Evolutionary conservation across 768 basidiomycete species (phyloP), one percentile per base, ranked within the genome.

Genomic region (Kwoniella newhampshirensis): DNA sequence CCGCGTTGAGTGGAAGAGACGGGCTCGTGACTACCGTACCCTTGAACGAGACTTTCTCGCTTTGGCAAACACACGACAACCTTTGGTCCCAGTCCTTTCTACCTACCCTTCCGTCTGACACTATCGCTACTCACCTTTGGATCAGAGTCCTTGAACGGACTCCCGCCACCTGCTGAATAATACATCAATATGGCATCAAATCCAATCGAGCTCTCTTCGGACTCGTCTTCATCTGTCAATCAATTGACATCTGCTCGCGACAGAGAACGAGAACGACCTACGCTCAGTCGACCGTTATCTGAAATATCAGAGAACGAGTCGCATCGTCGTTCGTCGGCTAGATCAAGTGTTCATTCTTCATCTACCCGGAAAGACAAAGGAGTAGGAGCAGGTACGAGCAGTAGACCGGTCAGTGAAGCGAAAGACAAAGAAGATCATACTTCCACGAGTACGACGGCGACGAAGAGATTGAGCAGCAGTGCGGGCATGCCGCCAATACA

Each of bases 241-340:
- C n/a, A n/a, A n/a, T 23, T 20, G 15, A 46, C 45, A 23, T 12
- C 11, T 13, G 18, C n/a, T 21, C 45, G 15, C 26, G 11, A 12
- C 21, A 46, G 15, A 32, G 7, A 32, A 13, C 6, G 50, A 39
- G 12, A 37, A n/a, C 40, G 58, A 47, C 44, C 57, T 23, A 43
- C 43, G 37, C 27, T 44, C 49, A 54, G 51, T 40, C 57, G 69
- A 37, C 69, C 69, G 9, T 36, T 71, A 30, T 71, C 69, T 21
- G 69, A 68, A 53, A 64, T 71, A 26, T 68, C 66, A 21, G 62
- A 66, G 25, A 68, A 71, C 50, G 57, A 56, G n/a, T 59, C 60
- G 12, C 51, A 61, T 25, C 40, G 63, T 4, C 42, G 65, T 12
- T 51, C 49, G 1, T 52, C 59, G 26, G 51, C 44, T 54, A 51